Conservation (phyloP, 164 flowering plant genomes). For the Dillenia suffruticosa region DNA sequence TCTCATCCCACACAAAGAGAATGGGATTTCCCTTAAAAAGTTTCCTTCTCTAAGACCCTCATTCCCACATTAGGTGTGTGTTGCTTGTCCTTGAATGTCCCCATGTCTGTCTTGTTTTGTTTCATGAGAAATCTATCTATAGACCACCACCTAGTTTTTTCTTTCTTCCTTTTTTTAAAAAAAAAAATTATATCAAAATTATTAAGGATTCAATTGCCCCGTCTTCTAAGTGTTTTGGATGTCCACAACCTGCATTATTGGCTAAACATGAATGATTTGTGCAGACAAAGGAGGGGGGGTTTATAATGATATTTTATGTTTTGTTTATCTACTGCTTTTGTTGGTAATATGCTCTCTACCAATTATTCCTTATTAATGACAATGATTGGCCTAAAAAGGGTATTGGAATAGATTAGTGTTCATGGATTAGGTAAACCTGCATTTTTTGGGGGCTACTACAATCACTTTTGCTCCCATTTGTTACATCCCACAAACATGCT, state of each 20-base stretch:
- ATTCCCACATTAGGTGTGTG: conserved; percentile 17
- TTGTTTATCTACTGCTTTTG: conserved; percentile 13
- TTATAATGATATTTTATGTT: conserved; percentile 18
- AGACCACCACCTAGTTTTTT: background rate
- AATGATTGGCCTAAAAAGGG: conserved; percentile 14
- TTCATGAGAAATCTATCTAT: background rate
- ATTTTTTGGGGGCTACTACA: background rate
- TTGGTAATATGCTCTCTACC: conserved; percentile 10
- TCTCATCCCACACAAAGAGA: no score
- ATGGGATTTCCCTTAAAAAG: no score
- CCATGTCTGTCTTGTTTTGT: background rate
- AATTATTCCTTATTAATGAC: conserved; percentile 10
- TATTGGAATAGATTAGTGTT: background rate
- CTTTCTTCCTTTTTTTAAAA: background rate
- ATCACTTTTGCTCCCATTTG: background rate
- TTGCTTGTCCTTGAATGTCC: conserved; percentile 4
- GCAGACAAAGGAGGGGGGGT: conserved; percentile 6
- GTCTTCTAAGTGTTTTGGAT: conserved; percentile 5
- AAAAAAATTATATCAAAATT: background rate
- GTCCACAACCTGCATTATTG: conserved; percentile 10
- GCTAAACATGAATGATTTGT: background rate
- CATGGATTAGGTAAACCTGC: conserved; percentile 8
- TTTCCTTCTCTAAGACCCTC: background rate
- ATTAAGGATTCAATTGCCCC: background rate
- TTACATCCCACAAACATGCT: no score